A percentile compares a stretch with the other conserved stretches of the same genome.
phyloP scores from a whole-genome alignment of 768 basidiomycete species.

The Lactarius hatsudake region DNA sequence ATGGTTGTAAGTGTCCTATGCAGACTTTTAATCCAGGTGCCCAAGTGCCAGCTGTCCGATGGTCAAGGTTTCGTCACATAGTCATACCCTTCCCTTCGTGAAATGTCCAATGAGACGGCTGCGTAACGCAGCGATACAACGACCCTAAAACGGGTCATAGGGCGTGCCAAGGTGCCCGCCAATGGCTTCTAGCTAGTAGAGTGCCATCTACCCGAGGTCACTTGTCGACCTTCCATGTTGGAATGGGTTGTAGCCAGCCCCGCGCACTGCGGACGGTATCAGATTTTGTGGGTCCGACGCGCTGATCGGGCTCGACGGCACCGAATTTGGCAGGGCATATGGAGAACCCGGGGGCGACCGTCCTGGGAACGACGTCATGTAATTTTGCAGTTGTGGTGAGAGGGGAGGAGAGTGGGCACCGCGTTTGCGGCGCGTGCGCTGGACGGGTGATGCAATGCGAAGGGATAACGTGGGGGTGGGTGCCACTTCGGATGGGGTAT shows the following conservation, averaged over 20 bases:
- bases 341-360: not conserved
- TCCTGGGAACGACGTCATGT: conserved; percentile 10
- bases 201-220: not conserved
- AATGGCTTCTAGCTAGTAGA: not conserved
- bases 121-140: conserved; percentile 2
- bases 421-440: not conserved
- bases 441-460: not conserved
- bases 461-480: not conserved
- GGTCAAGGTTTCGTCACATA: not conserved
- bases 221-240: conserved; percentile 15
- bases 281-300: conserved; percentile 22
- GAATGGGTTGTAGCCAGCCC: conserved; percentile 26
- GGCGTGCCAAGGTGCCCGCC: not conserved
- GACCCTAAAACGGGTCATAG: not conserved
- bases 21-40: not conserved
- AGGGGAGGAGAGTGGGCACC: not conserved
- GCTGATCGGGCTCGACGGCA: conserved; percentile 4
- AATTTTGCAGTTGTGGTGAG: conserved; percentile 7
- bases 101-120: not conserved
- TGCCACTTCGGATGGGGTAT: not conserved
- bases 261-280: conserved; percentile 22
- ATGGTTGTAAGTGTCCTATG: not conserved
- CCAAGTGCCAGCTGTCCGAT: not conserved
- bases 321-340: conserved; percentile 5
- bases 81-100: not conserved